phyloP scores from a whole-genome alignment of 257 asterid species.

The Henckelia pumila region DNA sequence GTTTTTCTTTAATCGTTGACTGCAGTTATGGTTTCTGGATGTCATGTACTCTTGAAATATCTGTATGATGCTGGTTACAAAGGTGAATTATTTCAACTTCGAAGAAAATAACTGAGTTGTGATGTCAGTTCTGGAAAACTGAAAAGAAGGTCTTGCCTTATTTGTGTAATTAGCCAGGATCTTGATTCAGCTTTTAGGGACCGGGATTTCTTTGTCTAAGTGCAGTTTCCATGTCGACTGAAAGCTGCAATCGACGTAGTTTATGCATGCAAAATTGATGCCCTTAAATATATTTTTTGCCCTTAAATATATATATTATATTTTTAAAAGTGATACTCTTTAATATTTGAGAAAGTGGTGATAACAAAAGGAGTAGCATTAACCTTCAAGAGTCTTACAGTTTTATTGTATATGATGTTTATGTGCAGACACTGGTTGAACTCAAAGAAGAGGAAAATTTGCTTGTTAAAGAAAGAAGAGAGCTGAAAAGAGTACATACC shows the following conservation, averaged over 20 bases:
- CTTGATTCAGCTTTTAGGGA: neutral
- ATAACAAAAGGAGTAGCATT: neutral
- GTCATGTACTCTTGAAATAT: neutral
- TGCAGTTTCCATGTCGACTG: neutral
- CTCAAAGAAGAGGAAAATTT: constrained; percentile 55
- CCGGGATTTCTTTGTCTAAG: neutral
- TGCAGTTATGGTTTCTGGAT: neutral
- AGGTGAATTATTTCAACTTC: neutral
- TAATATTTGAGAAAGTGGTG: neutral
- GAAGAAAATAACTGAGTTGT: neutral
- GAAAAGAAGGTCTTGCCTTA: neutral
- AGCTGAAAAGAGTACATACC: constrained; percentile 50
- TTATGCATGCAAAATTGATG: neutral
- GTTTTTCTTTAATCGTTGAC: neutral
- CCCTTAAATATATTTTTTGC: neutral
- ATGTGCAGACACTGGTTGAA: constrained; percentile 50
- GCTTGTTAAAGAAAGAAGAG: constrained; percentile 53
- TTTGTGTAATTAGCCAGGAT: neutral
- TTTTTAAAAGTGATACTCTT: no score
- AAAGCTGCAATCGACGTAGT: neutral
- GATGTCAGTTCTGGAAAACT: neutral
- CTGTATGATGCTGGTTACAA: neutral
- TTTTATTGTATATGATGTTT: neutral
- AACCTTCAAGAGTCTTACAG: neutral
- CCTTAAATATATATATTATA: no score